These are phyloP conservation scores for Royoungia palumana DNA, from an alignment of 768 basidiomycete species.

Conservation along the genomic window DNA sequence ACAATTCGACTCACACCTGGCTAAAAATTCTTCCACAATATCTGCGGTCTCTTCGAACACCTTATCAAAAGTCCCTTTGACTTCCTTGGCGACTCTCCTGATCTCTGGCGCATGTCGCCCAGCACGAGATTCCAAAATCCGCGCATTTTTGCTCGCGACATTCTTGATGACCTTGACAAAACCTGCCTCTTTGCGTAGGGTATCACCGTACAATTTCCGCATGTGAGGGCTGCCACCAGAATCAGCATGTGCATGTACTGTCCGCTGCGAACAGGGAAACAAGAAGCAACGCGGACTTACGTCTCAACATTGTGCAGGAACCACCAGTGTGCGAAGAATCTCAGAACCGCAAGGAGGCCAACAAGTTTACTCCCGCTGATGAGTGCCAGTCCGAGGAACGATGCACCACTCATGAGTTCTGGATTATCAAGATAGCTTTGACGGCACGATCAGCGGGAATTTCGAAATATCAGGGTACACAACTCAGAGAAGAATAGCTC, in stretches of 20 bases:
- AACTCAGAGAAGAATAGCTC: conserved; percentile 14
- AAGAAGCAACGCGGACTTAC: conserved; percentile 44
- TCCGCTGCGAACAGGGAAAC: background rate
- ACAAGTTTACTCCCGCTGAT: conserved; percentile 95
- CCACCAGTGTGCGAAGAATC: conserved; percentile 92
- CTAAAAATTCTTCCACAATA: conserved; percentile 89
- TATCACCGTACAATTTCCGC: conserved; percentile 92
- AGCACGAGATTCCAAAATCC: conserved; percentile 69
- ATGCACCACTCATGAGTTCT: conserved; percentile 92
- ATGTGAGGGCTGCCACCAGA: conserved; percentile 80
- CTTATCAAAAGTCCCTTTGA: conserved; percentile 92
- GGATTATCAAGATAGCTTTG: conserved; percentile 88
- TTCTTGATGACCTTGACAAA: conserved; percentile 98
- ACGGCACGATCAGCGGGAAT: background rate
- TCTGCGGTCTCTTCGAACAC: conserved; percentile 94
- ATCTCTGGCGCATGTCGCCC: conserved; percentile 83
- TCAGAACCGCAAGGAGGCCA: conserved; percentile 75
- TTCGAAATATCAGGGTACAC: background rate
- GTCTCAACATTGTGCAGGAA: conserved; percentile 90
- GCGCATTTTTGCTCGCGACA: conserved; percentile 81
- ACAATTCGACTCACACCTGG: conserved; percentile 62
- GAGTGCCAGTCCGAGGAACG: conserved; percentile 89
- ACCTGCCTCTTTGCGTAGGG: conserved; percentile 92
- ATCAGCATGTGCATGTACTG: background rate
- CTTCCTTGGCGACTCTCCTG: conserved; percentile 80